Conservation (phyloP, 495 filamentous ascomycete species). For the Aspergillus mulundensis region DNA sequence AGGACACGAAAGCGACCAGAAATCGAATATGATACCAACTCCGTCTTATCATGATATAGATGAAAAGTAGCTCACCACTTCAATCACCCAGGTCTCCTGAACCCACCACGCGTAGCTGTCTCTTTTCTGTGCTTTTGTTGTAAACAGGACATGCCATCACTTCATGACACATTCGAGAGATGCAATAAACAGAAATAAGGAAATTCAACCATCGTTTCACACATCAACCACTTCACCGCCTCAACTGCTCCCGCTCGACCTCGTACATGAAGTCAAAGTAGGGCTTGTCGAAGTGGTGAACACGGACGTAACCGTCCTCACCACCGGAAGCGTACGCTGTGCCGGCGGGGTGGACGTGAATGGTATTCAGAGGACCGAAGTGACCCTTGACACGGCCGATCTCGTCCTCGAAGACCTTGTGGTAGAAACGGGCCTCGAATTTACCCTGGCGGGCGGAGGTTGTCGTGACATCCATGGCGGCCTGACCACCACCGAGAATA, state of each 20-base stretch:
- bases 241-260: slow-evolving; percentile 72
- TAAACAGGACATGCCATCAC: slow-evolving; percentile 25
- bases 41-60: slow-evolving; percentile 47
- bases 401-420: slow-evolving; percentile 98
- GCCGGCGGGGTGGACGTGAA: slow-evolving; percentile 85
- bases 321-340: slow-evolving; percentile 89
- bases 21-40: slow-evolving; percentile 42
- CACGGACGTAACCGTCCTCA: slow-evolving; percentile 97
- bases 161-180: slow-evolving; percentile 44
- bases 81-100: slow-evolving; percentile 30
- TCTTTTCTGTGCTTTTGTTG: slow-evolving; percentile 26
- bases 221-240: slow-evolving; percentile 32
- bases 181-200: slow-evolving; percentile 26
- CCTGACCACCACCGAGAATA: slow-evolving; percentile 95
- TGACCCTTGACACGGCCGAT: slow-evolving; percentile 94
- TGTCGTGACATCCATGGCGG: slow-evolving; percentile 98
- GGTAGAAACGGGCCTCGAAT: slow-evolving; percentile 98
- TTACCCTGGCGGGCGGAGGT: slow-evolving; percentile 91
- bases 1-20: slow-evolving; percentile 33
- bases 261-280: slow-evolving; percentile 99
- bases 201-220: slow-evolving; percentile 10
- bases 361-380: slow-evolving; percentile 89
- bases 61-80: slow-evolving; percentile 40
- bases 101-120: slow-evolving; percentile 18
- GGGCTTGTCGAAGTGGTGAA: slow-evolving; percentile 96